Base-by-base conservation (phyloP, 2,329 filamentous ascomycete genomes). In the Balansia obtecta region DNA sequence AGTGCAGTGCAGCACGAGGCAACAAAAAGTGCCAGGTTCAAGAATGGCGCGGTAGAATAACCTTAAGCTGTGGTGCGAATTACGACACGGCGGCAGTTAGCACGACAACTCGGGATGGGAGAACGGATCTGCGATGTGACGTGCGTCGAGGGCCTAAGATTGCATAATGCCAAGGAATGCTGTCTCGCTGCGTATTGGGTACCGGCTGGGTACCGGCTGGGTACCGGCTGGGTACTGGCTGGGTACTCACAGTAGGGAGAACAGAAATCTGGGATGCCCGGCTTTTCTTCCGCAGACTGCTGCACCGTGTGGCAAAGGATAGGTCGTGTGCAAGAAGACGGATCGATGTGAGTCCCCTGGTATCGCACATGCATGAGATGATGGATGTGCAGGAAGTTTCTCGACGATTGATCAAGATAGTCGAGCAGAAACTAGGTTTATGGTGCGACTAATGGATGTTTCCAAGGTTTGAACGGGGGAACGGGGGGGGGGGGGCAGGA, bases 41-140 rank as follows among this genome's bases (percentile, higher is more conserved):
- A 45, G 42, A 42, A 34, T 22, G 15, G 16, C 18, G 18, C 34
- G 47, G 41, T 40, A 22, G 46, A 53, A 45, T 52, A 55, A 55
- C 49, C 53, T 55, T 53, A 53, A 48, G 18, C 38, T 37, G 48
- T 46, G 45, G 33, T 45, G 34, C 37, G 30, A 43, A 22, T 16
- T 34, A 43, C 39, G 47, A 53, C 46, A 27, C 37, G 38, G 33
- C 43, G 44, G 33, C 13, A 20, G 18, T 20, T 15, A 32, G 46
- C 27, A 39, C 37, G 8, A 13, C 38, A 33, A 41, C 22, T 33
- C 5, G 16, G 16, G 27, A 42, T 6, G 27, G 18, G 13, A 30
- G 13, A 15, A 10, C 11, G 12, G 46, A 41, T 41, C 45, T 44
- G 50, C 48, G 45, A 48, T 44, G 30, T 37, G 48, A 50, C 45